Evolutionary conservation across 2,329 filamentous ascomycete genomes (phyloP), one percentile per base, ranked within the genome.

Genomic region (Alternaria atra): DNA sequence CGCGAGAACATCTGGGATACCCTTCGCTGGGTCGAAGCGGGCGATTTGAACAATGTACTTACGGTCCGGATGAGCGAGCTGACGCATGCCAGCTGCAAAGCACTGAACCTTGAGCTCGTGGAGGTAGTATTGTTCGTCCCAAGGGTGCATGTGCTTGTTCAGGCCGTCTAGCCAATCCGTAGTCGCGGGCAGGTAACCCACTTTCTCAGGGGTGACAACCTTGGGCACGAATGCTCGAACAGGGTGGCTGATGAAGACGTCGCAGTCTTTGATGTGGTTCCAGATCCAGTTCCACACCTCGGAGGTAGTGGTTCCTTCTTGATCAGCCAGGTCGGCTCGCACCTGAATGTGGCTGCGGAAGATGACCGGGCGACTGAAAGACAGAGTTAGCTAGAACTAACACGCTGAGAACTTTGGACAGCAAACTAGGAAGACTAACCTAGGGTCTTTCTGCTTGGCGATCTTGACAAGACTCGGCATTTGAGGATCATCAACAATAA

Each of bases 311-410:
- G 87, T 88, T 1, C 86, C 88, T 1, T 85, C 76, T 48, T 85
- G 80, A 50, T 86, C 85, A 6, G 90, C 85, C 12, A 94, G 84
- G 72, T 95, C 92, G 63, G 88, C 89, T 57, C 91, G 87, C 58
- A 95, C 89, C 77, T 95, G 91, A 58, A 95, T 95, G 75, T 95
- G 92, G 48, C 90, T 93, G 60, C 92, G 87, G 80, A 91, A 95
- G 40, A 94, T 86, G 23, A 95, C 87, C 1, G 92, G 92, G 12
- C 91, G 86, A n/a, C 89, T 50, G 27, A 13, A 50, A 10, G 8
- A 50, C 23, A n/a, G 4, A 46, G 27, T 35, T n/a, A 50, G 32
- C 7, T 10, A 10, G 3, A n/a, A 35, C 1, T 4, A 9, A n/a
- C 2, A 35, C 10, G 1, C 1, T 12, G 8, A 13, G 39, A 25